Base-by-base conservation (phyloP, 2,329 filamentous ascomycete species). In the Aspergillus ustus region DNA sequence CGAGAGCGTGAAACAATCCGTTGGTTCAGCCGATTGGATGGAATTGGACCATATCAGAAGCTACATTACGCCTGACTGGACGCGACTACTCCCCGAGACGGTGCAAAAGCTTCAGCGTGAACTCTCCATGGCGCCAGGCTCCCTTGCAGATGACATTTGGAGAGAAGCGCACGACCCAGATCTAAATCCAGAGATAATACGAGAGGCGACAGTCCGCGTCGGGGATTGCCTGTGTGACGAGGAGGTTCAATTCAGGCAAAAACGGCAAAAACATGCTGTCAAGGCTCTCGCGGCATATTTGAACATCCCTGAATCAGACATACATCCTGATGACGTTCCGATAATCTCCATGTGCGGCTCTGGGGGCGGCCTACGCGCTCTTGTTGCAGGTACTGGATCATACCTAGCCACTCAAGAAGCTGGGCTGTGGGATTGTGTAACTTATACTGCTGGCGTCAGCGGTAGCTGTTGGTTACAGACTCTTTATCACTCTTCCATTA, bases 401-500 rank as follows among this genome's bases (percentile, higher is more conserved):
- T 89, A 96, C 63, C 82, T 95, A 9, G 93, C 93, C 3, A 85
- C 92, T 0, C 87, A 92, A 62, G 91, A 97, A 73, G 90, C 91
- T 60, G 95, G 95, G 0, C 81, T 99, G 0, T 96, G 97, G 74
- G 93, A 97, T 77, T 98, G 95, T 73, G 85, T 92, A 11, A 98
- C 93, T 1, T 99, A 99, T 72, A 96, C 93, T 0, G 92, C 94
- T 5, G 95, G 95, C 1, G 95, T 99, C 52, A 97, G 93, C 73
- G 95, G 95, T 0, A 96, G 91, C 66, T 98, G 95, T 76, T 99
- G 95, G 95, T 83, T 98, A 6, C 94, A 98, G 75, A 84, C 91
- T 0, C 83, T 99, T 4, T 97, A 91, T 73, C 89, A 95, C 72
- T 94, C 92, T 0, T 91, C 92, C 0, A 84, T 98, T 60, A 85